Percentiles rank a stretch among this genome's conserved stretches.
Conservation (phyloP, 2,329 filamentous ascomycete genomes). For the Incumbomyces delicatus region DNA sequence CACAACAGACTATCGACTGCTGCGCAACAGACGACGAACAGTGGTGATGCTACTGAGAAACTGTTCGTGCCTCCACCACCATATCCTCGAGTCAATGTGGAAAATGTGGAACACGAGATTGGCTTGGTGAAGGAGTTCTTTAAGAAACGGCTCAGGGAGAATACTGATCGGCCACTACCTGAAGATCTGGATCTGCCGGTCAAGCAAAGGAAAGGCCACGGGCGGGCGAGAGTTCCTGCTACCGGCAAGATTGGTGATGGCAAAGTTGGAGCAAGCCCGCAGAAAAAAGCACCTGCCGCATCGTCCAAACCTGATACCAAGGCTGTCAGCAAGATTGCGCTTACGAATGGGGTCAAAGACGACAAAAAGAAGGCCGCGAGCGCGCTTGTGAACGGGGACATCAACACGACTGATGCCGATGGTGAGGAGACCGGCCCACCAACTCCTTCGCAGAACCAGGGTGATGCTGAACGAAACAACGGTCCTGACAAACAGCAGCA, state of each 20-base stretch:
- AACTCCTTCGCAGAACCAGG: background rate
- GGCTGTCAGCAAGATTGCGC: background rate
- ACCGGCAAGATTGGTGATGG: constrained; percentile 36
- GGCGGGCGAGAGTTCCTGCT: constrained; percentile 35
- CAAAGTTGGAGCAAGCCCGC: constrained; percentile 27
- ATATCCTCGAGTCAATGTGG: constrained; percentile 67
- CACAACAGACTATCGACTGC: constrained; percentile 75
- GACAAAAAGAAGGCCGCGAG: constrained; percentile 16
- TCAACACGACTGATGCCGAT: constrained; percentile 12
- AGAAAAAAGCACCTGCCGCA: constrained; percentile 30
- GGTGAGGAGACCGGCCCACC: constrained; percentile 8
- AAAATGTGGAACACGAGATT: constrained; percentile 70
- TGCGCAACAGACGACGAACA: constrained; percentile 43
- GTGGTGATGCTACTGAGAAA: constrained; percentile 26
- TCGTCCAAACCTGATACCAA: constrained; percentile 11
- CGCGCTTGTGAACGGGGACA: constrained; percentile 9
- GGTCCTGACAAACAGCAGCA: constrained; percentile 16
- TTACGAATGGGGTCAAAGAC: constrained; percentile 7
- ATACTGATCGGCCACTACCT: constrained; percentile 68
- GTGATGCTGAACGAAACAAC: constrained; percentile 8
- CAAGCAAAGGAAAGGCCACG: constrained; percentile 60
- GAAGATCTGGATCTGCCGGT: constrained; percentile 92
- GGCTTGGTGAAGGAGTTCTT: constrained; percentile 89
- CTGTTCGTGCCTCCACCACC: constrained; percentile 55
- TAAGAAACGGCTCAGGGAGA: constrained; percentile 74